Evolutionary conservation across 2,329 filamentous ascomycete genomes (phyloP).

Genomic region (Nemania diffusa): DNA sequence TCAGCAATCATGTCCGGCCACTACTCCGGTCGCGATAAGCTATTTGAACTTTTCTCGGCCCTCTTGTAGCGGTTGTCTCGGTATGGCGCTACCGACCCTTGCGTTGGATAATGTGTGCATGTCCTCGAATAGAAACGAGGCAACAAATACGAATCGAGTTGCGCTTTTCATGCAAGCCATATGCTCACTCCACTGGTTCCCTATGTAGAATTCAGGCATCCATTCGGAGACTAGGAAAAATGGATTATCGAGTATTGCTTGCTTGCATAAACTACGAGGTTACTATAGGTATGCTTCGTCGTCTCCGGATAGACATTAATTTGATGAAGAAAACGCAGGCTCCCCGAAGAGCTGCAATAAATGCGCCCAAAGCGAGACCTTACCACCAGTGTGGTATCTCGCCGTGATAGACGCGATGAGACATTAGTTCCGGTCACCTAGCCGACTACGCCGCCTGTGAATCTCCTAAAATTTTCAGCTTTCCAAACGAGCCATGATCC

Average conservation of each 20-base stretch:
- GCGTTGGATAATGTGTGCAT: constrained; percentile 3
- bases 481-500: not conserved
- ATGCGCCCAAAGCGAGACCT: constrained; percentile 13
- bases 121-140: constrained; percentile 5
- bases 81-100: constrained; percentile 12
- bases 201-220: not conserved
- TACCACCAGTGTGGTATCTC: constrained; percentile 12
- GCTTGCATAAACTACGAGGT: not conserved
- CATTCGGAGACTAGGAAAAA: not conserved
- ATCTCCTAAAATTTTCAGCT: not conserved
- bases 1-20: constrained; percentile 12
- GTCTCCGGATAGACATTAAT: constrained; percentile 17
- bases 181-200: constrained; percentile 2
- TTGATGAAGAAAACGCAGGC: constrained; percentile 15
- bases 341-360: constrained; percentile 20
- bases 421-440: constrained; percentile 40
- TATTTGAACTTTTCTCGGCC: constrained; percentile 2
- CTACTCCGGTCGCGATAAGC: constrained; percentile 9
- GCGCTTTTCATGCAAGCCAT: not conserved
- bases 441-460: constrained; percentile 31
- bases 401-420: constrained; percentile 32
- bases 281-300: not conserved
- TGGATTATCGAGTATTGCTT: not conserved
- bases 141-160: not conserved
- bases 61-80: constrained; percentile 21